Conservation (phyloP, 441 rosid species). For the Adansonia gregorii region DNA sequence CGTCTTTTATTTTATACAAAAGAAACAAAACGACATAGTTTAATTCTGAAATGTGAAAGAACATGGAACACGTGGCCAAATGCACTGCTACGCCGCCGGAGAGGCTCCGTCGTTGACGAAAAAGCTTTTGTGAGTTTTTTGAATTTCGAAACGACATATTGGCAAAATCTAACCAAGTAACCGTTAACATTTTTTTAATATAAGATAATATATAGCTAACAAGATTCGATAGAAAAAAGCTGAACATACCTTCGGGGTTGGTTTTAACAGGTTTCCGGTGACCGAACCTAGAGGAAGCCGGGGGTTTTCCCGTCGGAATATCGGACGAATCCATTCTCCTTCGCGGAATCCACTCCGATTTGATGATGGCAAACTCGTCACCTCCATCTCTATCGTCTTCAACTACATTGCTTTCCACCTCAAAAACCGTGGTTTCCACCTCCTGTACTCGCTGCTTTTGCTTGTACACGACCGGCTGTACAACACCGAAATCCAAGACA, state of each 20-base stretch:
- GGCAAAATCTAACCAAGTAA: slow-evolving; percentile 1
- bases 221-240: neutral
- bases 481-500: slow-evolving; percentile 7
- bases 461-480: slow-evolving; percentile 22
- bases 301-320: slow-evolving; percentile 52
- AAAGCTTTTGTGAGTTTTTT: neutral
- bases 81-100: neutral
- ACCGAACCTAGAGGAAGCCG: slow-evolving; percentile 55
- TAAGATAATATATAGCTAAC: no score
- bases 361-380: slow-evolving; percentile 42
- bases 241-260: slow-evolving; percentile 60
- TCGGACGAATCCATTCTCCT: slow-evolving; percentile 40
- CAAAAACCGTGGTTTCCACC: slow-evolving; percentile 22
- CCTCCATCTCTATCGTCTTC: slow-evolving; percentile 21
- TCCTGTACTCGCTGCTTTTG: slow-evolving; percentile 21
- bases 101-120: neutral
- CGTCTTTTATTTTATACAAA: neutral
- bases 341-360: slow-evolving; percentile 42
- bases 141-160: neutral
- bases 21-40: slow-evolving; percentile 25
- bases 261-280: slow-evolving; percentile 59
- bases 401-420: slow-evolving; percentile 44
- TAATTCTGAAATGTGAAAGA: neutral
- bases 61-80: neutral
- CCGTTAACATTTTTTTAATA: neutral